Base-by-base conservation (phyloP, 306 rosid species). In the Potentilla sterilis region DNA sequence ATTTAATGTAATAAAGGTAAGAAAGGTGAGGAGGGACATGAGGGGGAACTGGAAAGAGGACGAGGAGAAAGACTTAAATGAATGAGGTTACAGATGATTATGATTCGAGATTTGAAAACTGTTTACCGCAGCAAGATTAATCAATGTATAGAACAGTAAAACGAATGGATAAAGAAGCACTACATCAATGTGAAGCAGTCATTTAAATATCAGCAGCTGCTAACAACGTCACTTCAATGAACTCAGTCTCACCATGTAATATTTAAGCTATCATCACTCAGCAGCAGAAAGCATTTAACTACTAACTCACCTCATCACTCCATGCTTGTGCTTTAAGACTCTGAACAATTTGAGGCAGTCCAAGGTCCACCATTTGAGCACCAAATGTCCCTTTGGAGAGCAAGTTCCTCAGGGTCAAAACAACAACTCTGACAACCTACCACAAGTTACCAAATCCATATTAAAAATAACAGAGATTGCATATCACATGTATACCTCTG, bases 251-350 rank as follows among this genome's bases (percentile, higher is more conserved):
- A 70, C 69, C 58, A 81, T 6, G 49, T 49, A 49, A 51, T 44
- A 52, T 64, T 48, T 35, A 57, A 19, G 82, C 13, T 73, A 49
- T 72, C 72, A 78, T 67, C 40, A 40, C 44, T 72, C 72, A 78
- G 70, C 40, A 40, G 40, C 49, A 80, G 75, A 10, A 73, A 35
- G 80, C 41, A 58, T 63, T 71, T 41, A 70, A 44, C 38, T 62
- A 70, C 48, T 37, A 71, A 59, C 86, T 83, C 73, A 96, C 99
- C 99, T 96, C 99, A 82, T 96, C 99, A 88, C 98, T 96, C 99
- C 99, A 96, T 63, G 99, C 99, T 86, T 96, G 99, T 70, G 96
- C 92, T 85, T 96, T 96, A 87, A 96, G 89, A 83, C 89, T 96
- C 81, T 89, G 99, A 83, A 92, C 99, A 77, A 87, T 84, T 82